A percentile compares a stretch with the other conserved stretches of the same genome.
Evolutionary conservation across 768 basidiomycete species (phyloP).

Genomic region (Lactarius sp.): DNA sequence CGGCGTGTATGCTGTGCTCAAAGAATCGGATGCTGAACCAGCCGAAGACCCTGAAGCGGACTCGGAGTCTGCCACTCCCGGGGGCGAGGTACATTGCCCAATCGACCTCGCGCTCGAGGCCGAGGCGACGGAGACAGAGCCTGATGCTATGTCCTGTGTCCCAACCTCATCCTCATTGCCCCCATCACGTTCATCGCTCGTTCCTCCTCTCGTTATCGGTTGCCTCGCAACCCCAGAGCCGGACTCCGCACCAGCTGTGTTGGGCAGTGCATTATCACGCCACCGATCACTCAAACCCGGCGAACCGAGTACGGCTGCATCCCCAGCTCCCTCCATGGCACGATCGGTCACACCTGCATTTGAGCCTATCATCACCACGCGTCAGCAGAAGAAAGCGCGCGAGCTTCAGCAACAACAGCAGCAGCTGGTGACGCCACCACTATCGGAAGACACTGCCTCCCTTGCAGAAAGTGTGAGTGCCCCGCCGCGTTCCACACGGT

Average conservation of each 20-base stretch:
- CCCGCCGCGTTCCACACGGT: slow-evolving; percentile 27
- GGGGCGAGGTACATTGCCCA: background rate
- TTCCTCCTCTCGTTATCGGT: slow-evolving; percentile 6
- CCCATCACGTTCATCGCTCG: slow-evolving; percentile 17
- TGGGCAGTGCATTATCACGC: slow-evolving; percentile 14
- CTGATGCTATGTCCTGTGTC: slow-evolving; percentile 6
- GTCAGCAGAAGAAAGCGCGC: slow-evolving; percentile 45
- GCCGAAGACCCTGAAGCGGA: slow-evolving; percentile 44
- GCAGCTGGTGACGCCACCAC: slow-evolving; percentile 45
- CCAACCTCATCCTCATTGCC: slow-evolving; percentile 10
- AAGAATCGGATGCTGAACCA: slow-evolving; percentile 59
- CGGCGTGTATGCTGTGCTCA: slow-evolving; percentile 72
- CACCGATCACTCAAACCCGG: slow-evolving; percentile 15
- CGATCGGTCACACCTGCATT: slow-evolving; percentile 33
- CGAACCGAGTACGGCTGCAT: slow-evolving; percentile 24
- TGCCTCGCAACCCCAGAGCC: slow-evolving; percentile 21
- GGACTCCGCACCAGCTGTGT: slow-evolving; percentile 1
- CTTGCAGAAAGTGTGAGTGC: slow-evolving; percentile 30
- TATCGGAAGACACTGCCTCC: slow-evolving; percentile 42
- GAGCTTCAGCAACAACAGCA: slow-evolving; percentile 34
- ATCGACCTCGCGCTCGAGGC: slow-evolving; percentile 19
- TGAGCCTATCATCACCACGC: slow-evolving; percentile 57
- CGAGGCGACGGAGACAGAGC: slow-evolving; percentile 20
- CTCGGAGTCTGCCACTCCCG: slow-evolving; percentile 24
- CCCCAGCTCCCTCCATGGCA: slow-evolving; percentile 27